phyloP scores from a whole-genome alignment of 169 alveolate species.

The Plasmodium billcollinsi region DNA sequence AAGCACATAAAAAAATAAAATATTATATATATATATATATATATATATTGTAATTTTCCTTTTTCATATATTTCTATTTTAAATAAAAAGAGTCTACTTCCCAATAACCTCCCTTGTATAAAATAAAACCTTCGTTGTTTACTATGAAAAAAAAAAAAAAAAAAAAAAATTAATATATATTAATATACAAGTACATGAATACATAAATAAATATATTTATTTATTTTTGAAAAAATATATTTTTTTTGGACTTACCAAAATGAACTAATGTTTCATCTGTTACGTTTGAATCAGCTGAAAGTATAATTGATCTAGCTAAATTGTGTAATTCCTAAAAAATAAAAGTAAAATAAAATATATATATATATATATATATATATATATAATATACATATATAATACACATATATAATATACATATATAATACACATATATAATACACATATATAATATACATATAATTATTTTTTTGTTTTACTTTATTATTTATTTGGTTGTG shows the following conservation, averaged over 20 bases:
- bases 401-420: neutral
- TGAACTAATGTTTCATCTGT: slow-evolving; percentile 66
- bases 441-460: neutral
- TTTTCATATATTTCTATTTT: neutral
- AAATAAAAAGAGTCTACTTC: slow-evolving; percentile 62
- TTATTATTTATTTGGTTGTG: slow-evolving; percentile 50
- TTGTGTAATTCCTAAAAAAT: slow-evolving; percentile 49
- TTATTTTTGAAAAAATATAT: neutral
- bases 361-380: neutral
- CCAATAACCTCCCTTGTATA: slow-evolving; percentile 69
- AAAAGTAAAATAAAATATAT: slow-evolving; percentile 1
- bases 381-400: neutral
- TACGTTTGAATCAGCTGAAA: slow-evolving; percentile 54
- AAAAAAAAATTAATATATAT: neutral
- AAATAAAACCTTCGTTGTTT: slow-evolving; percentile 65
- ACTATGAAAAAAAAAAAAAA: slow-evolving; percentile 32
- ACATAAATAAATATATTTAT: slow-evolving; percentile 1
- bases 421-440: too few relatives aligned
- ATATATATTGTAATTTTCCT: too few relatives aligned
- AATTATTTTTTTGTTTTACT: neutral
- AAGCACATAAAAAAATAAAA: too few relatives aligned
- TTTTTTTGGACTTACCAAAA: slow-evolving; percentile 21
- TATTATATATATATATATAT: too few relatives aligned
- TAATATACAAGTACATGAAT: neutral
- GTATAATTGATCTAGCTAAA: slow-evolving; percentile 61